phyloP scores from a whole-genome alignment of 345 rosid species.

The Sonneratia alba region DNA sequence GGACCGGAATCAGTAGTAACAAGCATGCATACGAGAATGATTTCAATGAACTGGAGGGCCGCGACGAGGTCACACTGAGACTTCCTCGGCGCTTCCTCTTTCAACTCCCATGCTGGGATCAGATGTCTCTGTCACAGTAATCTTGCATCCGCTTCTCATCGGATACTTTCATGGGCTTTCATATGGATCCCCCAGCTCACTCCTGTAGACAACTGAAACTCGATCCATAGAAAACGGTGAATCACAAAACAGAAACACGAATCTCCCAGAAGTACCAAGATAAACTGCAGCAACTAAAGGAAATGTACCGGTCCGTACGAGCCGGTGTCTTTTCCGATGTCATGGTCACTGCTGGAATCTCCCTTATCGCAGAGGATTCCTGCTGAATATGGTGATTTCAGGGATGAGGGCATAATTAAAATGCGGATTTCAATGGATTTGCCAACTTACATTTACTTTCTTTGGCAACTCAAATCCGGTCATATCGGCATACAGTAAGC shows the following conservation, averaged over 20 bases:
- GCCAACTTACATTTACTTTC: slow-evolving; percentile 58
- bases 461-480: slow-evolving; percentile 89
- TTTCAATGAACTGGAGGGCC: too few species aligned
- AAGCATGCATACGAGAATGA: too few species aligned
- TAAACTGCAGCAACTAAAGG: too few species aligned
- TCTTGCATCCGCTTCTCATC: slow-evolving; percentile 53
- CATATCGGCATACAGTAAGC: slow-evolving; percentile 98
- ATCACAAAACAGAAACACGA: too few species aligned
- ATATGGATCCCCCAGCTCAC: slow-evolving; percentile 83
- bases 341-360: slow-evolving; percentile 87
- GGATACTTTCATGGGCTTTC: slow-evolving; percentile 82
- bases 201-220: slow-evolving; percentile 69
- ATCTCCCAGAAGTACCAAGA: neutral
- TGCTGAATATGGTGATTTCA: slow-evolving; percentile 14
- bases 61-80: too few species aligned
- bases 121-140: too few species aligned
- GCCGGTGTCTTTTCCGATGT: slow-evolving; percentile 77
- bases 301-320: slow-evolving; percentile 58
- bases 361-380: slow-evolving; percentile 65
- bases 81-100: too few species aligned
- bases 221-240: neutral
- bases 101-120: too few species aligned
- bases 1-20: too few species aligned
- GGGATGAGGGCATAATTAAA: neutral
- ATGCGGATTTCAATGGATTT: neutral